These are phyloP conservation scores for Polychaeton citri DNA, from an alignment of 2,329 filamentous ascomycete species.

Conservation along the genomic window DNA sequence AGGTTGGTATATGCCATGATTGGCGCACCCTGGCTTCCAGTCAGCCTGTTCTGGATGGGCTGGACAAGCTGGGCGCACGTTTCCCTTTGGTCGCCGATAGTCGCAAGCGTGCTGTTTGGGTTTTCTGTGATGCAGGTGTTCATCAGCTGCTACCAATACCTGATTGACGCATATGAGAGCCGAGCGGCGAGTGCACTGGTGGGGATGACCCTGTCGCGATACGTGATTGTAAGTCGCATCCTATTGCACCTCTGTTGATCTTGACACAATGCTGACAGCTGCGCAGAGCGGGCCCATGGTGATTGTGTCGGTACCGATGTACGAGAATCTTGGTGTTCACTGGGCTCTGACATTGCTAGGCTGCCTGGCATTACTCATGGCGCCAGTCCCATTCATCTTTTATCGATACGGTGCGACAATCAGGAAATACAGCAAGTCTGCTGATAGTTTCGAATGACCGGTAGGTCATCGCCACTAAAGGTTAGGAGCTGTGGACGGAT, in stretches of 20 bases:
- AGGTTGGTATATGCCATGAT: slow-evolving; percentile 32
- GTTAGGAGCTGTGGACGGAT: too few relatives aligned
- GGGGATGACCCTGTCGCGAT: slow-evolving; percentile 18
- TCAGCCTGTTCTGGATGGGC: slow-evolving; percentile 39
- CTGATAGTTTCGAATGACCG: slow-evolving; percentile 1
- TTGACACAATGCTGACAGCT: neutral
- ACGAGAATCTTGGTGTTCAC: slow-evolving; percentile 26
- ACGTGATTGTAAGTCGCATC: slow-evolving; percentile 9
- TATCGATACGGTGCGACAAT: slow-evolving; percentile 10
- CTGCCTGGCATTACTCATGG: slow-evolving; percentile 15
- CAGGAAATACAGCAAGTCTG: slow-evolving; percentile 7
- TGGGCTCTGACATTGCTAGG: slow-evolving; percentile 30
- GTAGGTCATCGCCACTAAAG: too few relatives aligned
- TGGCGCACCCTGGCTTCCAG: slow-evolving; percentile 28
- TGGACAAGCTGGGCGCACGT: slow-evolving; percentile 31
- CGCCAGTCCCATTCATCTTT: slow-evolving; percentile 11
- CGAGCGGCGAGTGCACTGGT: slow-evolving; percentile 31
- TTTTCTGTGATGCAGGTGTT: slow-evolving; percentile 35
- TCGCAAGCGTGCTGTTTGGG: slow-evolving; percentile 31
- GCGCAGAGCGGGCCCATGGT: slow-evolving; percentile 22
- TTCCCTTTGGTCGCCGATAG: slow-evolving; percentile 33
- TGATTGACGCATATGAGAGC: slow-evolving; percentile 27
- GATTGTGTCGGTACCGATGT: slow-evolving; percentile 27
- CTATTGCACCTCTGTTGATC: neutral
- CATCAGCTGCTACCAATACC: slow-evolving; percentile 23